Evolutionary conservation across 2,329 filamentous ascomycete species (phyloP), one percentile per base, ranked within the genome.

Genomic region (Stemphylium vesicarium): DNA sequence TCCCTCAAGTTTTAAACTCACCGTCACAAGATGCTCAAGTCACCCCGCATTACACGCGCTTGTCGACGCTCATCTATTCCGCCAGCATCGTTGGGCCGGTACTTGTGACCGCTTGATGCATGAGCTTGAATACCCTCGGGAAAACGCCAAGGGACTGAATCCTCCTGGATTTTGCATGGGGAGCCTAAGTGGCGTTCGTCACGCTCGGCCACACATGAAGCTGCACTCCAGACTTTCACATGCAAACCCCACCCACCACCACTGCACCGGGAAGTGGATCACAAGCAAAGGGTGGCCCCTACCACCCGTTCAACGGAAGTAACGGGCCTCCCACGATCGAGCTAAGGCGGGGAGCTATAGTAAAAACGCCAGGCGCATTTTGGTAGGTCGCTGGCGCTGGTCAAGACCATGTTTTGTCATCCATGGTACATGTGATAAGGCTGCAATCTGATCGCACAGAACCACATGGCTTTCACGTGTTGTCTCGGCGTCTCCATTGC

Each of bases 211-310:
- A 29, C 39, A 6, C 38, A n/a, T 29, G 36, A 16, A 22, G 5
- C 12, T 40, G 39, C 57, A 54, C 61, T 63, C 61, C 61, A 64
- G 57, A 60, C 61, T 64, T 64, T 65, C 63, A 65, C 61, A 63
- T 65, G 63, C 36, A 57, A 62, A 61, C 44, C 51, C 49, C 36
- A 48, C 35, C 36, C 38, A 47, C 41, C 16, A 22, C 39, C 39
- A 42, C 47, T 36, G n/a, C 35, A 33, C 40, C 20, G 42, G 45
- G 32, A 56, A 55, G 54, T 55, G 55, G 57, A 59, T 55, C 54
- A 47, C 46, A 43, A 26, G 31, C 44, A 42, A 20, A 50, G 42
- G 56, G 62, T 63, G 56, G 62, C 61, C 57, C 59, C 61, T 62
- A 62, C 42, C 48, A 50, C 46, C 49, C 48, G 52, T 51, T 52